Conservation (phyloP, 1,284 basidiomycete genomes). For the Anthracocystis walkeri region DNA sequence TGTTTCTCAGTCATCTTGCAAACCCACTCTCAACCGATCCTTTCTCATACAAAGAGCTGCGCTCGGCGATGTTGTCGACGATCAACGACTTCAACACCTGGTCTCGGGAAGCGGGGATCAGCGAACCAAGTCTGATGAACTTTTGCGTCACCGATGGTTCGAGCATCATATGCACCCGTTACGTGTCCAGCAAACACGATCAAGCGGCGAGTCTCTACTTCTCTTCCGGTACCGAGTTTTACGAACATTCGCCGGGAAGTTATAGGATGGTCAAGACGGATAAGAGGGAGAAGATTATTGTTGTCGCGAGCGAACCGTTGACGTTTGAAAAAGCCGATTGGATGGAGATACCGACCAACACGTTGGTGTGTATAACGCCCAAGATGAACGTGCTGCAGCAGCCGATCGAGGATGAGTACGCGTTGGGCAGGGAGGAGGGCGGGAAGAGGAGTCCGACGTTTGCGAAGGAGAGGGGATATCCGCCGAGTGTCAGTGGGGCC, state of each 20-base stretch:
- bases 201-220: constrained; percentile 97
- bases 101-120: constrained; percentile 54
- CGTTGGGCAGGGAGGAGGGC: constrained; percentile 13
- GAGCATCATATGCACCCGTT: constrained; percentile 91
- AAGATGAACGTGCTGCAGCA: constrained; percentile 89
- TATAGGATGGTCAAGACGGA: constrained; percentile 81
- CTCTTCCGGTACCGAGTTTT: constrained; percentile 89
- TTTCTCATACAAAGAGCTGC: constrained; percentile 54
- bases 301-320: constrained; percentile 74
- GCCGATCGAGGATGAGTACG: constrained; percentile 87
- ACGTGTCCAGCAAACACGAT: constrained; percentile 89
- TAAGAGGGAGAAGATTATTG: constrained; percentile 88
- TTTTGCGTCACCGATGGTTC: constrained; percentile 95
- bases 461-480: constrained; percentile 50
- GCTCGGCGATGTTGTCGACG: constrained; percentile 60
- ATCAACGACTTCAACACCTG: constrained; percentile 62
- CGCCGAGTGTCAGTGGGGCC: constrained; percentile 44
- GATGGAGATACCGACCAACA: constrained; percentile 95
- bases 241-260: constrained; percentile 76
- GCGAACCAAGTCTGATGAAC: constrained; percentile 86
- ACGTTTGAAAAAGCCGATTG: constrained; percentile 85
- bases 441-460: constrained; percentile 45
- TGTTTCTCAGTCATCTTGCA: constrained; percentile 60
- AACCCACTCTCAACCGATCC: constrained; percentile 40
- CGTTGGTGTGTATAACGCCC: constrained; percentile 76